phyloP scores from a whole-genome alignment of 164 flowering plant genomes.

The Berberis thunbergii region DNA sequence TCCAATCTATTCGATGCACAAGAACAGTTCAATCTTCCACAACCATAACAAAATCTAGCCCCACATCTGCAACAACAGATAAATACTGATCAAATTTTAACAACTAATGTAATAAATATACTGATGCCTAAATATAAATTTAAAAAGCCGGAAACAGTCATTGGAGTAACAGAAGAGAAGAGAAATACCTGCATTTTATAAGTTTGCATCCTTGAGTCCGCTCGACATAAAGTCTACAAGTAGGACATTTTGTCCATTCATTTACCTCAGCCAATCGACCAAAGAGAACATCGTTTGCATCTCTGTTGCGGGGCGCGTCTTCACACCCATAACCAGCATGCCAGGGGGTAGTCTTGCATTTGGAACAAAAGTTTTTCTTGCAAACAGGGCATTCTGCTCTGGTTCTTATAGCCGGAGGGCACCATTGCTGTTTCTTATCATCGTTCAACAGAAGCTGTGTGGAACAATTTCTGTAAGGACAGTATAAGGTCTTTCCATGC shows the following conservation, averaged over 20 bases:
- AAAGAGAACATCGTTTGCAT: slow-evolving; percentile 1
- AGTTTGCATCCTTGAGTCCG: background rate
- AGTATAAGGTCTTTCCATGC: background rate
- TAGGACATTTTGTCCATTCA: background rate
- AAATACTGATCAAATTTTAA: no score
- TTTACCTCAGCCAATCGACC: background rate
- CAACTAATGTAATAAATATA: no score
- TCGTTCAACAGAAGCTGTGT: background rate
- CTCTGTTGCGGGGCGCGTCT: background rate
- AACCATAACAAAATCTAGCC: no score
- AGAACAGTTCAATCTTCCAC: no score
- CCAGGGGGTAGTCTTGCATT: background rate
- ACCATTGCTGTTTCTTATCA: background rate
- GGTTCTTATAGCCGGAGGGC: background rate
- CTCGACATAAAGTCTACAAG: slow-evolving; percentile 1
- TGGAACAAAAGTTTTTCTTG: background rate
- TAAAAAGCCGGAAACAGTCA: no score
- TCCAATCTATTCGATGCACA: no score
- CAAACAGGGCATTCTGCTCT: slow-evolving; percentile 1
- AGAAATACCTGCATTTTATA: background rate
- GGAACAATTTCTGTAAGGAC: background rate
- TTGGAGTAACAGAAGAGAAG: background rate
- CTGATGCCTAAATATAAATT: no score
- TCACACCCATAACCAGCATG: slow-evolving; percentile 1
- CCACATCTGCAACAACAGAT: no score